Evolutionary conservation across 73 alveolate species (phyloP), one percentile per base, ranked within the genome.

Genomic region (Paramecium primaurelia): DNA sequence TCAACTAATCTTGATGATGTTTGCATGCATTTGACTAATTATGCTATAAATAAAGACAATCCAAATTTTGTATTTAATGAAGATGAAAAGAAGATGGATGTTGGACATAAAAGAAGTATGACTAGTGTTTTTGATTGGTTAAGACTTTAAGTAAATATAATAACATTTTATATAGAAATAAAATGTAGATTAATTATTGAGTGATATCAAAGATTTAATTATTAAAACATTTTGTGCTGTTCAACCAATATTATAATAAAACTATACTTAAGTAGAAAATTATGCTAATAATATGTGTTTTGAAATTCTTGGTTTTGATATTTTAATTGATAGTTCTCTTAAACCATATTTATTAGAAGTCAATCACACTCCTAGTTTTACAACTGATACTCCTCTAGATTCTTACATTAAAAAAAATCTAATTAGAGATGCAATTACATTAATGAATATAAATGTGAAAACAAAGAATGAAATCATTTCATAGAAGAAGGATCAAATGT

Each of bases 291-390:
- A 92, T 44, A 97, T 96, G 98, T 96, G 98, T 73, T 96, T 96
- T 93, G 98, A 97, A 86, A 88, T 97, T 37, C 95, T 96, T 59
- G 99, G 99, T 4, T 96, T 98, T 58, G 99, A 98, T 91, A 93
- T 96, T 51, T 84, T 98, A 42, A 86, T 96, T 8, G 99, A 98
- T 92, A 37, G 88, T 38, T 88, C 96, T 59, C 83, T 92, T 32
- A 96, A 95, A 93, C 98, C 98, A 12, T 98, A 90, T 86, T 95
- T 98, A 38, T 93, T 98, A 20, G 99, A 98, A 97, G 98, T 97
- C 28, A 98, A 98, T 94, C 97, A 95, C 58, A 94, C 99, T 38
- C 99, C 99, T 25, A 91, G 97, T 45, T 95, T 97, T 58, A 88
- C 92, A 11, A 95, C 96, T 59, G 98, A 97, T 49, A 94, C 98